Evolutionary conservation across 1,284 basidiomycete genomes (phyloP).

Genomic region (Melampsora abietis-canadensis): DNA sequence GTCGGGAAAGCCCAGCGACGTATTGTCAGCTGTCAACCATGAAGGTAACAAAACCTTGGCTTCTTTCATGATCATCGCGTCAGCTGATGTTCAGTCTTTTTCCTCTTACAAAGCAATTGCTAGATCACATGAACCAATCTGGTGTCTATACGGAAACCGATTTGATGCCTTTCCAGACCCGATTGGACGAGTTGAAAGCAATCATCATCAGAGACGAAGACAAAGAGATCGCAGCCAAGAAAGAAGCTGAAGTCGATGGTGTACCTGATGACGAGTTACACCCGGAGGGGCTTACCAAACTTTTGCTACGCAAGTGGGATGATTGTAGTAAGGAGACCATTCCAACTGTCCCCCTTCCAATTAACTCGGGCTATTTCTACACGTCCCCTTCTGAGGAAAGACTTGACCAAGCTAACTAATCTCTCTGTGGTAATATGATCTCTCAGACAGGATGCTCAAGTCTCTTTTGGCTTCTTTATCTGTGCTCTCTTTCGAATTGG

Average conservation of each 20-base stretch:
- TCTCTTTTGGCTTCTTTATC: slow-evolving; percentile 77
- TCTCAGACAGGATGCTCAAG: slow-evolving; percentile 68
- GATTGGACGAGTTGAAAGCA: slow-evolving; percentile 71
- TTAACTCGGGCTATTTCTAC: neutral
- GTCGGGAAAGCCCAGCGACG: slow-evolving; percentile 81
- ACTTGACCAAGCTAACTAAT: neutral
- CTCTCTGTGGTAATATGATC: slow-evolving; percentile 2
- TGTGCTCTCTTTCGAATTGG: slow-evolving; percentile 78
- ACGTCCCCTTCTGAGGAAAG: too few species aligned
- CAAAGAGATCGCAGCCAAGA: slow-evolving; percentile 47
- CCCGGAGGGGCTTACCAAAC: slow-evolving; percentile 48
- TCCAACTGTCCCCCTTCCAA: slow-evolving; percentile 4
- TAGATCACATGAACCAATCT: slow-evolving; percentile 88
- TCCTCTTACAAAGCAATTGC: slow-evolving; percentile 64
- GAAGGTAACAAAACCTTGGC: slow-evolving; percentile 64
- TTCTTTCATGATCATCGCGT: neutral
- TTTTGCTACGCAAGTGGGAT: slow-evolving; percentile 43
- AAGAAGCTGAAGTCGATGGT: slow-evolving; percentile 44
- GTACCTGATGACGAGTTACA: slow-evolving; percentile 43
- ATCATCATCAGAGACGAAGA: slow-evolving; percentile 72
- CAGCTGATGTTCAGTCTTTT: neutral
- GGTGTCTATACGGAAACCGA: slow-evolving; percentile 86
- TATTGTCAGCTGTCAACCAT: slow-evolving; percentile 92
- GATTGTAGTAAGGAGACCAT: slow-evolving; percentile 24
- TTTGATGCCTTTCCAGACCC: slow-evolving; percentile 75